Conservation (phyloP, 2,329 filamentous ascomycete genomes). For the Clarireedia hainanense region DNA sequence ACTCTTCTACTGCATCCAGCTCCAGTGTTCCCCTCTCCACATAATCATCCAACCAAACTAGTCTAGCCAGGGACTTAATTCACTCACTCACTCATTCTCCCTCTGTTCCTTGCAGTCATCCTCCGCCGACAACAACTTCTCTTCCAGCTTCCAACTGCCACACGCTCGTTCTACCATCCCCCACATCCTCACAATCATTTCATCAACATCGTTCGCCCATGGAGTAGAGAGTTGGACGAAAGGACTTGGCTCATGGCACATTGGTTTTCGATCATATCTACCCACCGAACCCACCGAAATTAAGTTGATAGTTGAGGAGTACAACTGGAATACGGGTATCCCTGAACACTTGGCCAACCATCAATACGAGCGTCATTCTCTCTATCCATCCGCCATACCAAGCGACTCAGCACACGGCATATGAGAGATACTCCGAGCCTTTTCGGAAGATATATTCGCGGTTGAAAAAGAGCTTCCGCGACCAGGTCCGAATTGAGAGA, state of each 20-base stretch:
- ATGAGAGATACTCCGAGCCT: not conserved
- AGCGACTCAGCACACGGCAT: not conserved
- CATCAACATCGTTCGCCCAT: not conserved
- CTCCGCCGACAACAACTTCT: no score
- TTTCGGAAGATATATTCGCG: not conserved
- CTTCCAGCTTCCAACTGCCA: not conserved
- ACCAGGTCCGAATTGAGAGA: not conserved
- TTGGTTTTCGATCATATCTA: not conserved
- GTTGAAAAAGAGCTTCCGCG: not conserved
- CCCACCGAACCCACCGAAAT: not conserved
- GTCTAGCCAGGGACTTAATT: no score
- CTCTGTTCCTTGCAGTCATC: not conserved
- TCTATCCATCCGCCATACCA: not conserved
- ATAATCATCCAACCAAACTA: no score
- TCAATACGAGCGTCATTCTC: not conserved
- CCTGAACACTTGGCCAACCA: not conserved
- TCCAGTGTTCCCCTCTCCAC: no score
- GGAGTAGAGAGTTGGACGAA: not conserved
- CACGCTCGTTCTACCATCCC: not conserved
- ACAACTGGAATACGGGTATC: constrained; percentile 47
- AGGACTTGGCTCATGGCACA: not conserved
- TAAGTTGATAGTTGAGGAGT: constrained; percentile 40
- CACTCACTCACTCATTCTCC: not conserved
- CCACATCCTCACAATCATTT: not conserved
- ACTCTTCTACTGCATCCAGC: no score